Conservation (phyloP, 441 rosid species). For the Geranium incanum region DNA sequence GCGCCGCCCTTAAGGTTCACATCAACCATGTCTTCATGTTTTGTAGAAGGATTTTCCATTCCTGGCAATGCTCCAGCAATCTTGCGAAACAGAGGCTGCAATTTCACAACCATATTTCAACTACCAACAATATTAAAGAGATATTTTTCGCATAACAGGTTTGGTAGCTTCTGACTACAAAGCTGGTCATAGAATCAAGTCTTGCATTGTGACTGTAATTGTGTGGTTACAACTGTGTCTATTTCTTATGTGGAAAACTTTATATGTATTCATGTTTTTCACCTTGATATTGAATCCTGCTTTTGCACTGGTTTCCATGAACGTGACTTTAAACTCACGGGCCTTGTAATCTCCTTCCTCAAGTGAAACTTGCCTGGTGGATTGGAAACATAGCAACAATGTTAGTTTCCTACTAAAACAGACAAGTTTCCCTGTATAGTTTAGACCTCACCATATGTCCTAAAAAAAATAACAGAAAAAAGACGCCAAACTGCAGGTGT, state of each 20-base stretch:
- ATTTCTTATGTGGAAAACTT: not conserved
- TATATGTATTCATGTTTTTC: not conserved
- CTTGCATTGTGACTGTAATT: too few relatives aligned
- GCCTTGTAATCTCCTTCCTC: slow-evolving; percentile 66
- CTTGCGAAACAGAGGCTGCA: slow-evolving; percentile 74
- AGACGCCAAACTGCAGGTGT: not conserved
- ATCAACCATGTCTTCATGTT: slow-evolving; percentile 92
- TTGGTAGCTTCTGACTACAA: too few relatives aligned
- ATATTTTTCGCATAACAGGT: too few relatives aligned
- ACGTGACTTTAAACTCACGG: slow-evolving; percentile 47
- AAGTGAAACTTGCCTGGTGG: slow-evolving; percentile 52
- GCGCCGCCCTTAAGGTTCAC: slow-evolving; percentile 72
- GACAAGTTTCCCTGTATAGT: not conserved
- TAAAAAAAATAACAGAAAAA: not conserved
- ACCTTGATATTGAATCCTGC: slow-evolving; percentile 72
- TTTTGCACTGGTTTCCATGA: slow-evolving; percentile 61
- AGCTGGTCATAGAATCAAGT: too few relatives aligned
- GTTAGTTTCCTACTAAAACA: not conserved
- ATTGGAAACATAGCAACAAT: not conserved
- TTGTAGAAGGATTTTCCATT: slow-evolving; percentile 85
- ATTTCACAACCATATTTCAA: not conserved
- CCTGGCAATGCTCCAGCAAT: slow-evolving; percentile 93
- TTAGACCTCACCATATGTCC: not conserved
- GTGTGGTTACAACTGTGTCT: too few relatives aligned
- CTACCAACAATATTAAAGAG: not conserved